Evolutionary conservation across 2,329 filamentous ascomycete species (phyloP).

Genomic region (Mariannaea elegans): DNA sequence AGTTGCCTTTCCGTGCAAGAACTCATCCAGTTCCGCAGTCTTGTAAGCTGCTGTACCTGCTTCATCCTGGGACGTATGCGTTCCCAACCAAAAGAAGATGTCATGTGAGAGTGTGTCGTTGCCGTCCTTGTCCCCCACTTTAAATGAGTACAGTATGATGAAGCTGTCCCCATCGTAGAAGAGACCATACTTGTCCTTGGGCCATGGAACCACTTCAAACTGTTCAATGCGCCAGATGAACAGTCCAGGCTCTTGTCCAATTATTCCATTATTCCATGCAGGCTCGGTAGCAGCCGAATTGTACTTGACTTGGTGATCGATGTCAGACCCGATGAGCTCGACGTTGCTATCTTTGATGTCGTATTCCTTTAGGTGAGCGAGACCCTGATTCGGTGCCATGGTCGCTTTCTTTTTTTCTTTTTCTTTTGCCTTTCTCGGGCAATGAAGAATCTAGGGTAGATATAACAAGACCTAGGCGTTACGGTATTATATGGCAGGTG

Average conservation of each 20-base stretch:
- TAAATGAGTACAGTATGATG: conserved; percentile 69
- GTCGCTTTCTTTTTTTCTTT: conserved; percentile 26
- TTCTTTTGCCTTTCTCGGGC: background rate
- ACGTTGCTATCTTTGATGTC: conserved; percentile 76
- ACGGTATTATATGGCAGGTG: background rate
- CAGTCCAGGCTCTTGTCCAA: conserved; percentile 64
- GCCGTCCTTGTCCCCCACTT: conserved; percentile 55
- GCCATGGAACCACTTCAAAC: conserved; percentile 71
- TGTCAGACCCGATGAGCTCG: conserved; percentile 68
- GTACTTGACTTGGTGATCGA: conserved; percentile 75
- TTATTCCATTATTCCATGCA: conserved; percentile 68
- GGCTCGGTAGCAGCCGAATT: conserved; percentile 71
- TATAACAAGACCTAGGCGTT: background rate
- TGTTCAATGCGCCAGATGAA: conserved; percentile 73
- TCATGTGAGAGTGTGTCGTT: conserved; percentile 64
- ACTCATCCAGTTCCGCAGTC: conserved; percentile 75
- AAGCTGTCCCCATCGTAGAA: conserved; percentile 77
- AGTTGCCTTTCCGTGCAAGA: conserved; percentile 66
- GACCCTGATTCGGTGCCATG: conserved; percentile 70
- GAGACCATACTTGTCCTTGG: conserved; percentile 62
- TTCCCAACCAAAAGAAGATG: conserved; percentile 76
- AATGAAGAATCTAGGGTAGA: background rate
- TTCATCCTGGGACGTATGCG: conserved; percentile 73
- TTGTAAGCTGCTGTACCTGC: conserved; percentile 76
- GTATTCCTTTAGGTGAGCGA: conserved; percentile 71